These are phyloP conservation scores for Aspergillus japonicus DNA, from an alignment of 2,329 filamentous ascomycete species.

Conservation along the genomic window DNA sequence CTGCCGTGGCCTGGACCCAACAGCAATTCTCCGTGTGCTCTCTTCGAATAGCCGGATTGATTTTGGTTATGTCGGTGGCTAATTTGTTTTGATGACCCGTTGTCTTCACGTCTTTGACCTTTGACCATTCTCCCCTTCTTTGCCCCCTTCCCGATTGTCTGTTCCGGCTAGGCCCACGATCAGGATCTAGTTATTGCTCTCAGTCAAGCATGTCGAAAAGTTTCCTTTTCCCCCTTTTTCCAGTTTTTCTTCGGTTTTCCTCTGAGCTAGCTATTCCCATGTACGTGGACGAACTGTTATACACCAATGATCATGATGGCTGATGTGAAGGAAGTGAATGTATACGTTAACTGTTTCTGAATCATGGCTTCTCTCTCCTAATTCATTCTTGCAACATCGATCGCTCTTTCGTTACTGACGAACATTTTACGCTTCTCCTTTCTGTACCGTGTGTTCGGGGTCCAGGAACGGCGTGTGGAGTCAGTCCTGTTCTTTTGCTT, in stretches of 20 bases:
- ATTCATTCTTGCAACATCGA: constrained; percentile 4
- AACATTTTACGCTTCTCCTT: constrained; percentile 11
- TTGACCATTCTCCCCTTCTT: constrained; percentile 3
- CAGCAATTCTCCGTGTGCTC: background rate
- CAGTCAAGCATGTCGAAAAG: constrained; percentile 40
- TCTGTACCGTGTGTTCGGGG: constrained; percentile 24
- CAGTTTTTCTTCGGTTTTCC: constrained; percentile 23
- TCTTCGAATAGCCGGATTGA: constrained; percentile 11
- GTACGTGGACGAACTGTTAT: constrained; percentile 34
- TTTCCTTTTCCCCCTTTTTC: constrained; percentile 26
- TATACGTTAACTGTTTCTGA: constrained; percentile 9
- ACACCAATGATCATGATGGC: constrained; percentile 36
- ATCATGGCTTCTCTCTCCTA: constrained; percentile 14
- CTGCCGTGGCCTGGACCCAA: background rate
- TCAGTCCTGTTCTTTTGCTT: constrained; percentile 25
- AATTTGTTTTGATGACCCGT: constrained; percentile 22
- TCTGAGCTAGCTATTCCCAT: constrained; percentile 32
- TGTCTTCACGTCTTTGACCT: constrained; percentile 17
- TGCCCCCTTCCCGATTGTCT: constrained; percentile 17
- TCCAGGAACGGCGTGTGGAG: constrained; percentile 24
- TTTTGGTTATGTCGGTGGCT: constrained; percentile 30
- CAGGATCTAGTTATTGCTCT: constrained; percentile 34
- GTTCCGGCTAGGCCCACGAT: constrained; percentile 31
- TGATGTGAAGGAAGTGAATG: constrained; percentile 32
- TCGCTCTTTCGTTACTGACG: constrained; percentile 13